Evolutionary conservation across 129 eudicot species (phyloP), one percentile per base, ranked within the genome.

Genomic region (Apium graveolens): DNA sequence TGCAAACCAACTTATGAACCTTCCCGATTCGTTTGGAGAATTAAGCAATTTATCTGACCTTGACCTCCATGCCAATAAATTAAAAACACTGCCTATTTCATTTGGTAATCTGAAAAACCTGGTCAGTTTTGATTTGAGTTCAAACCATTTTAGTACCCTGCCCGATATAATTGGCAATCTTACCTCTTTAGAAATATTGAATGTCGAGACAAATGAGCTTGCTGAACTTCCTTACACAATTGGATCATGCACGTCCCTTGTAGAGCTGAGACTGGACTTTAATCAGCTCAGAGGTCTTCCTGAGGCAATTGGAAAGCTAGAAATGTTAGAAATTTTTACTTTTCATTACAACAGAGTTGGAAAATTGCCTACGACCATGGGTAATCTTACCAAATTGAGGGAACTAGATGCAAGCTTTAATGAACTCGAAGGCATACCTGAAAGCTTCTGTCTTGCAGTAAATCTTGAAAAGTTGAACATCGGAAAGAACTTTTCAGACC

Each of bases 371-470:
- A 85, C 92, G 14, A 91, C 97, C 42, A 88, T 91, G 92, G 89
- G 90, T 11, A 83, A 81, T 84, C 90, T 94, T 0, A 57, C 73
- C 18, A 77, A 60, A 53, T 55, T 94, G 74, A 86, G 78, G 79
- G 96, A 94, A 77, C 89, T 94, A 42, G 91, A 90, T 81, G 87
- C 84, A 71, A 90, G 97, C 80, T 94, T 94, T 76, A 94, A 94
- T 60, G 98, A 94, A 49, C 89, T 94, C 8, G 96, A 91, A 80
- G 75, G 80, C 77, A 75, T 94, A 81, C 97, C 97, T 0, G 98
- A 94, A 83, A 82, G 93, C 66, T 90, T 94, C 46, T 91, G 96
- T 74, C 83, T 79, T 70, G 89, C 81, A 2, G 83, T 75, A 26
- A 90, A 84, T 79, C 73, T 94, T 38, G 85, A 81, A 49, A 88